Conservation (phyloP, 805 yeast species). For the Zygoascus flipseniorum region DNA sequence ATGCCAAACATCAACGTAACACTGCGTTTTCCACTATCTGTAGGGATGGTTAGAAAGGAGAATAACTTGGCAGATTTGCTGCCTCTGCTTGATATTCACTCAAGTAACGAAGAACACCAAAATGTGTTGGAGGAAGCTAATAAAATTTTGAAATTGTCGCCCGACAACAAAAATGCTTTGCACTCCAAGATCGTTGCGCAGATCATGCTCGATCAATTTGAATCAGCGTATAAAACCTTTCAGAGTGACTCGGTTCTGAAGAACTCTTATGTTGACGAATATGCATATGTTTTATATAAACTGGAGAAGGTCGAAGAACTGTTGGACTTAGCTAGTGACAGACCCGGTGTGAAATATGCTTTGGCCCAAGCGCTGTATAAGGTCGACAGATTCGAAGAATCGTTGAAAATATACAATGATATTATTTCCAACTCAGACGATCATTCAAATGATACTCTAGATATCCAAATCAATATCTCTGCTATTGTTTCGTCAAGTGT, state of each 20-base stretch:
- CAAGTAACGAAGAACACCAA: slow-evolving; percentile 23
- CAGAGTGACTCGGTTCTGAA: slow-evolving; percentile 18
- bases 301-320: slow-evolving; percentile 36
- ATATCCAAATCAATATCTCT: slow-evolving; percentile 42
- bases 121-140: slow-evolving; percentile 14
- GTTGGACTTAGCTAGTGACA: slow-evolving; percentile 6
- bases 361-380: slow-evolving; percentile 48
- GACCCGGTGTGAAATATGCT: slow-evolving; percentile 38
- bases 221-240: slow-evolving; percentile 38
- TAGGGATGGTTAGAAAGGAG: background rate
- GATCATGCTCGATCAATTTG: slow-evolving; percentile 51
- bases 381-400: slow-evolving; percentile 35
- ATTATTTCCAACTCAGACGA: slow-evolving; percentile 26
- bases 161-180: slow-evolving; percentile 26
- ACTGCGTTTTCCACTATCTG: too few species aligned
- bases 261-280: background rate
- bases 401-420: slow-evolving; percentile 38
- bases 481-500: background rate
- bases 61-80: slow-evolving; percentile 24
- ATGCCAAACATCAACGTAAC: background rate
- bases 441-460: slow-evolving; percentile 38
- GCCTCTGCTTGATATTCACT: slow-evolving; percentile 29
- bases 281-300: slow-evolving; percentile 47
- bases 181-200: slow-evolving; percentile 46
- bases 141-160: slow-evolving; percentile 16